These are phyloP conservation scores for Neophaeococcomyces mojaviensis DNA, from an alignment of 2,329 filamentous ascomycete species.

Conservation along the genomic window DNA sequence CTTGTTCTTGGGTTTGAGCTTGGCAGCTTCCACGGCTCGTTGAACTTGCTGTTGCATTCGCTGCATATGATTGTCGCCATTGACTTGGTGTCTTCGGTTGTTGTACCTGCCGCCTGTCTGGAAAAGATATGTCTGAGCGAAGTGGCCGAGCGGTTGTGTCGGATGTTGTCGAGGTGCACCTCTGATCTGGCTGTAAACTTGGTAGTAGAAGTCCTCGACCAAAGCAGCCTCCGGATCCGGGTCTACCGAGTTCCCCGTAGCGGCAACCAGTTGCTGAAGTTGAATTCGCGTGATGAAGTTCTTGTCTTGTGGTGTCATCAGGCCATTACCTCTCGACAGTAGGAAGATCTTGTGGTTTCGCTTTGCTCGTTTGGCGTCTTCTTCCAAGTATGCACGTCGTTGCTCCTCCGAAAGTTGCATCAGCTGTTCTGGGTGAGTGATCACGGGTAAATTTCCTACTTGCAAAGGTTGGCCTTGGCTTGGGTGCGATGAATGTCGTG, in stretches of 20 bases:
- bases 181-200: constrained; percentile 91
- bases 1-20: constrained; percentile 95
- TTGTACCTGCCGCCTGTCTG: constrained; percentile 83
- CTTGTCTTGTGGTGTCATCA: constrained; percentile 99
- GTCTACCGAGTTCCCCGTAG: constrained; percentile 79
- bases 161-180: constrained; percentile 84
- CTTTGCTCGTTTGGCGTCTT: constrained; percentile 92
- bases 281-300: constrained; percentile 99
- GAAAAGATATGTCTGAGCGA: constrained; percentile 95
- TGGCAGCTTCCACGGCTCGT: constrained; percentile 91
- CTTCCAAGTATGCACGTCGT: constrained; percentile 71
- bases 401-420: constrained; percentile 76
- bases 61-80: constrained; percentile 93
- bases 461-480: constrained; percentile 28
- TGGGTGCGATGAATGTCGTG: constrained; percentile 38
- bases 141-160: constrained; percentile 86
- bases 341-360: constrained; percentile 97
- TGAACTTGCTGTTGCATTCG: constrained; percentile 99
- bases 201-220: constrained; percentile 95
- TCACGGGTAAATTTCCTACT: constrained; percentile 43
- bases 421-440: constrained; percentile 65
- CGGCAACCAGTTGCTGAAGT: constrained; percentile 87
- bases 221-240: constrained; percentile 71
- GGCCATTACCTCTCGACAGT: constrained; percentile 83
- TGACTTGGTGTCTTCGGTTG: constrained; percentile 65